Evolutionary conservation across 805 yeast species (phyloP).

Genomic region (Groenewaldozyma tartarivorans): DNA sequence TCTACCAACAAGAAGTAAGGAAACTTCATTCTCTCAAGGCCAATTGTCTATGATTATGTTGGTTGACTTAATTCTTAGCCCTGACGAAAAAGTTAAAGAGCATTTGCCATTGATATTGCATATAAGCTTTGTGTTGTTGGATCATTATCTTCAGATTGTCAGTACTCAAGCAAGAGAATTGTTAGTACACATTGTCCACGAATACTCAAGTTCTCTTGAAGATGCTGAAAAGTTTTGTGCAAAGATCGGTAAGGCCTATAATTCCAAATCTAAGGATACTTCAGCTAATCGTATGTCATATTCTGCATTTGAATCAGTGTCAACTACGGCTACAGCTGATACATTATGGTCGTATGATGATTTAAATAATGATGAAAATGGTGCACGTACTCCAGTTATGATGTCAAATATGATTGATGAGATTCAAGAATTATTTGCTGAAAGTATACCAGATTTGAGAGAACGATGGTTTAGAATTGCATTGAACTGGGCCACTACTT

Average conservation of each 20-base stretch:
- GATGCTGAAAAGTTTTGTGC: constrained; percentile 50
- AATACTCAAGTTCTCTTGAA: constrained; percentile 43
- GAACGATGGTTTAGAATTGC: constrained; percentile 80
- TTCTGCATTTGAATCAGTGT: background rate
- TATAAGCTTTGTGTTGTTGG: constrained; percentile 68
- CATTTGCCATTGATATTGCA: constrained; percentile 70
- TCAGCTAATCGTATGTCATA: constrained; percentile 2
- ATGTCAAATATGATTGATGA: constrained; percentile 71
- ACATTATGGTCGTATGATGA: constrained; percentile 83
- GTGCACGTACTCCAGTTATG: constrained; percentile 74
- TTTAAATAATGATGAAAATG: constrained; percentile 60
- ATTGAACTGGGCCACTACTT: constrained; percentile 90
- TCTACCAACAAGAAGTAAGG: constrained; percentile 46
- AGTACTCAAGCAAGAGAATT: constrained; percentile 78
- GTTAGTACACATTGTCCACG: constrained; percentile 62
- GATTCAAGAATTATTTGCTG: constrained; percentile 46
- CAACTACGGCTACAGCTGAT: background rate
- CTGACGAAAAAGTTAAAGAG: constrained; percentile 47
- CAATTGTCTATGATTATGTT: constrained; percentile 79
- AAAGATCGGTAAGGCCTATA: constrained; percentile 43
- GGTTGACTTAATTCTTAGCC: constrained; percentile 66
- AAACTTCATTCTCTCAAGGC: constrained; percentile 74
- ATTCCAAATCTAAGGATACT: constrained; percentile 23
- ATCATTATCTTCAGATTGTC: constrained; percentile 76
- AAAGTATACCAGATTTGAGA: constrained; percentile 40